Evolutionary conservation across 495 filamentous ascomycete genomes (phyloP), one percentile per base, ranked within the genome.

Genomic region (Lasiosphaeris hirsuta): DNA sequence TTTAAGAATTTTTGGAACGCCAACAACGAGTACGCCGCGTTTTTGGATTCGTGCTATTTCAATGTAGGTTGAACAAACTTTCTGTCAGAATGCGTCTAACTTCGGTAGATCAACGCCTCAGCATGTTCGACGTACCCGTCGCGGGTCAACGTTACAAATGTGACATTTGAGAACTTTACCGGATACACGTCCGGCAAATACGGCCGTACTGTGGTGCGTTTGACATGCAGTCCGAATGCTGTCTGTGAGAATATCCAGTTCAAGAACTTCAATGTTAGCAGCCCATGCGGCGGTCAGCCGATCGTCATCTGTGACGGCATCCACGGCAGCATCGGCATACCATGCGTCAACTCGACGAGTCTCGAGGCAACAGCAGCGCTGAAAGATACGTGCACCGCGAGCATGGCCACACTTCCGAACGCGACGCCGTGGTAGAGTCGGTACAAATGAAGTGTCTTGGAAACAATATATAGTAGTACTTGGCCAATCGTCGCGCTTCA

Each of bases 41-140:
- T 81, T n/a, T 53, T 85, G 13, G 81, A 83, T 51, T 78, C 72
- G 17, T 84, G 82, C 62, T 85, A 84, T 66, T 85, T 83, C 62
- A 74, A 83, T 59, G 70, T 83, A 34, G 74, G 80, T 52, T n/a
- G 60, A 13, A 46, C 59, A 15, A 33, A 17, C 19, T 3, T 33
- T 18, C 11, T 38, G 13, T 14, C 6, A 30, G 10, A 10, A 15
- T 30, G 56, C 59, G 14, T 48, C 36, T 23, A n/a, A 5, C 0
- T 2, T 9, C 7, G 33, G n/a, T 7, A 67, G 61, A 53, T 67
- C 47, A 63, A 68, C 46, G 39, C 63, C 2, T 71, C 73, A 15
- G 75, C 75, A 8, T 84, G 81, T 63, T 69, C 75, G 0, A 33
- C 61, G 7, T 75, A 81, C 60, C 81, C 81, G 0, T 83, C 81